Evolutionary conservation across 2,329 filamentous ascomycete genomes (phyloP), one percentile per base, ranked within the genome.

Genomic region (Chaetomiaceae sp.): DNA sequence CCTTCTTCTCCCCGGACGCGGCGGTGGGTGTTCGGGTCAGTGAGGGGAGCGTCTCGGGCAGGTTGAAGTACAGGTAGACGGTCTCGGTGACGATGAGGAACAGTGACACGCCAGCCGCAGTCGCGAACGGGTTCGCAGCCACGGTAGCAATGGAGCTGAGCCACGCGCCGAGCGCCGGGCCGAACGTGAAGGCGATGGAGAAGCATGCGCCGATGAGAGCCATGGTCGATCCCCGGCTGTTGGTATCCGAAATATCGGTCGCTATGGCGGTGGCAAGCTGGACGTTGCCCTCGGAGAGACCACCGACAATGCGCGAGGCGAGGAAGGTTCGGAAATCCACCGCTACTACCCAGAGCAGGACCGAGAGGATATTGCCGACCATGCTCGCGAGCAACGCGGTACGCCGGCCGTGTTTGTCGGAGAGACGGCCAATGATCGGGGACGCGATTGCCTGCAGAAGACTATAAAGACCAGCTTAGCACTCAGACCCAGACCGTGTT

Each of bases 241-340:
- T 78, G 60, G 92, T 86, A 62, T 95, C 90, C 38, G 89, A 95
- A 58, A 99, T 91, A 67, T 99, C 93, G 34, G 92, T 93, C 16
- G 93, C 93, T 67, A 99, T 97, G 37, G 93, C 92, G 56, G 92
- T 93, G 4, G 93, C 92, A 13, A 99, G 77, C 73, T 99, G 93
- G 3, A 99, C 88, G 62, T 99, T 99, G 56, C 93, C 93, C 72
- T 99, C 93, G 50, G 91, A 96, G 58, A 99, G 70, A 0, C 93
- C 93, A 20, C 93, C 93, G 1, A 99, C 88, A 2, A 99, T 73
- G 44, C 93, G 83, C 60, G 89, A 95, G n/a, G 90, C 87, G 25
- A 99, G 77, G 65, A 99, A 99, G 2, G 92, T 97, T 37, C 91
- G 83, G 72, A 99, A 99, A 70, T 97, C 92, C 48, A 88, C 86